Evolutionary conservation across 108 stramenopile species (phyloP).

Genomic region (Cafeteria roenbergensis): DNA sequence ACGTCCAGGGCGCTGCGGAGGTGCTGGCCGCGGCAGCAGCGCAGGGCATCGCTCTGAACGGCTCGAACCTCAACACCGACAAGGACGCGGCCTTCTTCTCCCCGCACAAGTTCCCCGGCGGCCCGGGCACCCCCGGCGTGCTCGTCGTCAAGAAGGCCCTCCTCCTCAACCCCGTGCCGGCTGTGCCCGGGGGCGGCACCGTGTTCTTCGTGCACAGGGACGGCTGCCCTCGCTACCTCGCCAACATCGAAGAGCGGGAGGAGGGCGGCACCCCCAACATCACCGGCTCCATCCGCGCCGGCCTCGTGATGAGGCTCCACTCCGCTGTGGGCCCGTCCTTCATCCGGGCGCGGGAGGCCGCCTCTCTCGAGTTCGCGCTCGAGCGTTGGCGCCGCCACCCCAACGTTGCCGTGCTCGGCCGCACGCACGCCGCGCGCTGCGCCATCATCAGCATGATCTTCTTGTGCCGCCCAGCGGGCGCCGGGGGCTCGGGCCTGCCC

Average conservation of each 20-base stretch:
- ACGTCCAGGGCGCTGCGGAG: no score
- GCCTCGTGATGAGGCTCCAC: slow-evolving; percentile 64
- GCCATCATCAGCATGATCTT: slow-evolving; percentile 67
- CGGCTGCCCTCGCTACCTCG: slow-evolving; percentile 69
- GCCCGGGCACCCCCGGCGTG: slow-evolving; percentile 70
- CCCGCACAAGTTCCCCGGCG: slow-evolving; percentile 49
- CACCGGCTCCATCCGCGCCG: slow-evolving; percentile 67
- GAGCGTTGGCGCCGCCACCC: not conserved
- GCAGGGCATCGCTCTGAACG: no score
- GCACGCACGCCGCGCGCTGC: slow-evolving; percentile 29
- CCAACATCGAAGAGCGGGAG: slow-evolving; percentile 82
- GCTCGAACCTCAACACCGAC: slow-evolving; percentile 38
- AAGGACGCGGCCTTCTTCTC: slow-evolving; percentile 46
- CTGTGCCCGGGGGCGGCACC: slow-evolving; percentile 73
- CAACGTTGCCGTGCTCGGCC: slow-evolving; percentile 8
- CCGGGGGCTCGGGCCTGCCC: not conserved
- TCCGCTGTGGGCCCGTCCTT: slow-evolving; percentile 11
- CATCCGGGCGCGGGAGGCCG: not conserved
- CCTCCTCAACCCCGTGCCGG: slow-evolving; percentile 57
- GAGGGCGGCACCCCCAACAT: slow-evolving; percentile 96
- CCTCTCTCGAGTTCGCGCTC: not conserved
- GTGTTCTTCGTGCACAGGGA: slow-evolving; percentile 81
- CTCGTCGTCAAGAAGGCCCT: slow-evolving; percentile 67
- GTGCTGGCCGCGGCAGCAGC: not conserved
- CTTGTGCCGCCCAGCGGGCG: no score